Evolutionary conservation across 225 moss, liverwort and hornwort species (phyloP), one percentile per base, ranked within the genome.

Genomic region (Ulota crispa): DNA sequence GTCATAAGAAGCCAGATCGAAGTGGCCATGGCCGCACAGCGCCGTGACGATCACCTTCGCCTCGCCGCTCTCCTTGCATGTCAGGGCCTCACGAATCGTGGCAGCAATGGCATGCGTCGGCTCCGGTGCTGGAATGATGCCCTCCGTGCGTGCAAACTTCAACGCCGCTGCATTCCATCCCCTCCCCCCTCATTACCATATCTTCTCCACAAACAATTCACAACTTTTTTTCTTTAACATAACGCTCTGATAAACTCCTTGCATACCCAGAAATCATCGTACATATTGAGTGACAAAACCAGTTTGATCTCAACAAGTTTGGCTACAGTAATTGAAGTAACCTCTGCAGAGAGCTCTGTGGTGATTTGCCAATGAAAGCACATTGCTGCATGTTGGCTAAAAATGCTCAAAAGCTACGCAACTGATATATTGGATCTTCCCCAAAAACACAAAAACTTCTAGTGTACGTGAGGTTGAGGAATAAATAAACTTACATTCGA

Each of bases 81-180:
- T 78, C 13, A 87, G 80, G 8, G 87, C 89, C 81, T 87, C 85
- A 0, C 85, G 85, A 60, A 89, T 87, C 0, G 83, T 83, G 30
- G 87, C 89, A 5, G 89, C 89, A 43, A 89, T 87, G 72, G 89
- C 89, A 73, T 89, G 89, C 20, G 86, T 82, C 27, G 86, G 89
- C 83, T 89, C 89, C 1, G 89, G 87, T 9, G 89, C 89, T 36
- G 89, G 89, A 81, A 89, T 89, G 43, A 89, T 89, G 66, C 89
- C 87, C 50, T 89, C 89, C 0, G 87, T 75, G 43, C 89, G 89
- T 10, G 89, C 89, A 62, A 87, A 89, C 52, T 85, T 87, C 47
- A 85, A 78, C 18, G 89, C 89, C 65, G 84, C 89, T 89, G 83
- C 55, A 73, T 36, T 45, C 14, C 45, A 45, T 45, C 45, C 45